phyloP scores from a whole-genome alignment of 2,329 filamentous ascomycete genomes.

The Fusarium siculi region DNA sequence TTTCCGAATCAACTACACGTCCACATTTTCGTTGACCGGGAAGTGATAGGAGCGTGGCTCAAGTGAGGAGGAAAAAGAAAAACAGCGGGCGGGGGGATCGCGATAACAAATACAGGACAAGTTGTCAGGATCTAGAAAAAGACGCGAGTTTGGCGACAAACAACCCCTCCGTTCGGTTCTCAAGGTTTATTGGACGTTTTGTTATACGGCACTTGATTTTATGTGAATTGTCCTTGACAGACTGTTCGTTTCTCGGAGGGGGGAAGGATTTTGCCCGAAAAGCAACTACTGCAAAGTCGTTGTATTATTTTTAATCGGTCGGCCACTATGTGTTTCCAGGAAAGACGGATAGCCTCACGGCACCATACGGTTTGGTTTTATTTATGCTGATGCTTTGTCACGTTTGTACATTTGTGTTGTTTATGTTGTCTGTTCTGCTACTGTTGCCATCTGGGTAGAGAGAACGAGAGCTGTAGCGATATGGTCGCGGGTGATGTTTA shows the following conservation, averaged over 20 bases:
- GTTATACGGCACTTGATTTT: slow-evolving; percentile 26
- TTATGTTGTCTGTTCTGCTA: background rate
- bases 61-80: slow-evolving; percentile 12
- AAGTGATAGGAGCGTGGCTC: slow-evolving; percentile 33
- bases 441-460: slow-evolving; percentile 6
- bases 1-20: slow-evolving; percentile 23
- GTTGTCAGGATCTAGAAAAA: slow-evolving; percentile 40
- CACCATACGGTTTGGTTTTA: slow-evolving; percentile 46
- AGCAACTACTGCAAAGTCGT: slow-evolving; percentile 28
- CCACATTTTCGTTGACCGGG: slow-evolving; percentile 30
- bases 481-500: background rate
- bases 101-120: slow-evolving; percentile 40
- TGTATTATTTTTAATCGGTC: slow-evolving; percentile 42
- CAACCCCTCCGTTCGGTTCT: slow-evolving; percentile 34
- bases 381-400: slow-evolving; percentile 35
- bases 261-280: slow-evolving; percentile 22
- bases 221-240: slow-evolving; percentile 13
- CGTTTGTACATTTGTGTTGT: slow-evolving; percentile 29
- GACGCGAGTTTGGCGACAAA: slow-evolving; percentile 49
- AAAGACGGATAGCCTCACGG: slow-evolving; percentile 55
- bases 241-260: slow-evolving; percentile 23
- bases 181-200: slow-evolving; percentile 22
- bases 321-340: slow-evolving; percentile 45
- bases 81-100: slow-evolving; percentile 21
- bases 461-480: background rate